phyloP scores from a whole-genome alignment of 345 rosid species.

The Chamaenerion angustifolium region DNA sequence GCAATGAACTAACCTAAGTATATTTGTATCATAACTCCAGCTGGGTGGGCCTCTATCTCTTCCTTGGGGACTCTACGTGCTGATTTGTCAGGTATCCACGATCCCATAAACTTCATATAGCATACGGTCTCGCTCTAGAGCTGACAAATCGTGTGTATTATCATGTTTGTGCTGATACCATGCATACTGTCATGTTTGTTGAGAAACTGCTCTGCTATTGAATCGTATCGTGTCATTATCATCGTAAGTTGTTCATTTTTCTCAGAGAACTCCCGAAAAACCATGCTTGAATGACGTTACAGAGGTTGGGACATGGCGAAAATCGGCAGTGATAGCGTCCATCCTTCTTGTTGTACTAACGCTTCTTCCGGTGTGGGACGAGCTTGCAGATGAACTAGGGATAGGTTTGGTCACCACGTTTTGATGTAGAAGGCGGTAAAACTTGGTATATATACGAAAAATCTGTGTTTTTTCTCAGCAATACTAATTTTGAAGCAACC shows the following conservation, averaged over 20 bases:
- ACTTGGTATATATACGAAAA: too few species aligned
- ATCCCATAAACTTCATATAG: background rate
- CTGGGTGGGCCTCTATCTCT: slow-evolving; percentile 87
- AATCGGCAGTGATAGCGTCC: slow-evolving; percentile 39
- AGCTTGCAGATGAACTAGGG: slow-evolving; percentile 90
- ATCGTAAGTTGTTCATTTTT: background rate
- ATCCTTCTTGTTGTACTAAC: slow-evolving; percentile 51
- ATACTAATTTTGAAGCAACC: too few species aligned
- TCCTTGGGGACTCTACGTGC: slow-evolving; percentile 88
- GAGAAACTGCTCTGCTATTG: too few species aligned
- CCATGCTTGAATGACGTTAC: slow-evolving; percentile 87
- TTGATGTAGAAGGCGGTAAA: slow-evolving; percentile 6
- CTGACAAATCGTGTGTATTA: too few species aligned
- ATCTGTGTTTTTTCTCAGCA: too few species aligned
- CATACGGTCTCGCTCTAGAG: too few species aligned
- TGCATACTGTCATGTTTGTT: too few species aligned
- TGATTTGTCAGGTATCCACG: slow-evolving; percentile 72
- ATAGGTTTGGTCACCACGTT: slow-evolving; percentile 80
- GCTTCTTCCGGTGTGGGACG: slow-evolving; percentile 81
- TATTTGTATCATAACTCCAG: slow-evolving; percentile 21
- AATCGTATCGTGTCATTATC: background rate
- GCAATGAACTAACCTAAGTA: too few species aligned
- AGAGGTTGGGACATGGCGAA: slow-evolving; percentile 91
- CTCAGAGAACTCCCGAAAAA: slow-evolving; percentile 78
- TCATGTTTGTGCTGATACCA: too few species aligned